Conservation (phyloP, 108 stramenopile genomes). For the Phaeodactylum tricornutum region DNA sequence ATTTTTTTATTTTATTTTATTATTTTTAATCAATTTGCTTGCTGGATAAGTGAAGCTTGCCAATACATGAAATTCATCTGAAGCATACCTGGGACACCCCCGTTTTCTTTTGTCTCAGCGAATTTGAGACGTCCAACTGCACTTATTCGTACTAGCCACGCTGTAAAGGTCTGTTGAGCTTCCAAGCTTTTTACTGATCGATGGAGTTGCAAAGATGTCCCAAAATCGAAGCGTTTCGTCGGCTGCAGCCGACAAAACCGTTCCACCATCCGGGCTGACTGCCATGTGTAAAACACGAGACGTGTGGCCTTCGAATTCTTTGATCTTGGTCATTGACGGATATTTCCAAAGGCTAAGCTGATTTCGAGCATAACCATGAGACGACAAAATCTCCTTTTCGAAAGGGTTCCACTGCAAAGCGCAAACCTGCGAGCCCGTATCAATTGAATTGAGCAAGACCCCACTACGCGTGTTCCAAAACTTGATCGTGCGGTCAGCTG, state of each 20-base stretch:
- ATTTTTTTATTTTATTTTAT: too few species aligned
- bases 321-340: slow-evolving; percentile 94
- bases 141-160: slow-evolving; percentile 9
- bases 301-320: slow-evolving; percentile 95
- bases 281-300: slow-evolving; percentile 95
- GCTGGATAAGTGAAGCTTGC: too few species aligned
- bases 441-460: slow-evolving; percentile 89
- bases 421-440: slow-evolving; percentile 97
- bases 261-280: slow-evolving; percentile 87
- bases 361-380: slow-evolving; percentile 96
- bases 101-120: slow-evolving; percentile 17
- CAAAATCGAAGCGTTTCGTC: slow-evolving; percentile 99
- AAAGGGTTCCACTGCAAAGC: slow-evolving; percentile 90
- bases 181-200: slow-evolving; percentile 23
- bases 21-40: too few species aligned
- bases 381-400: slow-evolving; percentile 93
- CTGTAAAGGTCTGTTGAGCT: background rate
- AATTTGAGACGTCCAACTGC: slow-evolving; percentile 35
- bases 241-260: slow-evolving; percentile 92
- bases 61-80: too few species aligned
- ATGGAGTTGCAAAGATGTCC: slow-evolving; percentile 87
- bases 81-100: too few species aligned
- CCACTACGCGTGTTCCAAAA: slow-evolving; percentile 98
- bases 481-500: slow-evolving; percentile 98
- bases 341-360: slow-evolving; percentile 97